phyloP scores from a whole-genome alignment of 2,329 filamentous ascomycete genomes.

The Fusarium circinatum region DNA sequence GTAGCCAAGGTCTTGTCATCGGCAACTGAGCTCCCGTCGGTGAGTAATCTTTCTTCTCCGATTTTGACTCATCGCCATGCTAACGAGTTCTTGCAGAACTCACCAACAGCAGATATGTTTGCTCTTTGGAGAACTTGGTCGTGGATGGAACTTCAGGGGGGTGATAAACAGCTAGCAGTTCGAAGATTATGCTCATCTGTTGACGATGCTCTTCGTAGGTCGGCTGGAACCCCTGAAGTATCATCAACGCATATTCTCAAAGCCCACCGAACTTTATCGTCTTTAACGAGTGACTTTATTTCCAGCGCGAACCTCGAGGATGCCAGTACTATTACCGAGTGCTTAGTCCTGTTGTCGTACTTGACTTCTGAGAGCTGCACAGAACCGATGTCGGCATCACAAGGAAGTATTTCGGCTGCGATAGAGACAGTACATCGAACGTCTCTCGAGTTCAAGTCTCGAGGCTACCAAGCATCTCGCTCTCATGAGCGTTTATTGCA shows the following conservation, averaged over 20 bases:
- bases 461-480: conserved; percentile 46
- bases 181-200: conserved; percentile 54
- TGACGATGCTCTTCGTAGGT: conserved; percentile 43
- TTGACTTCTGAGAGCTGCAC: conserved; percentile 57
- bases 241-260: conserved; percentile 61
- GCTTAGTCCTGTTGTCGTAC: conserved; percentile 74
- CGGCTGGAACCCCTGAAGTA: conserved; percentile 30
- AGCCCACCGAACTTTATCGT: conserved; percentile 62
- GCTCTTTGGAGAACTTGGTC: conserved; percentile 71
- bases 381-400: conserved; percentile 57
- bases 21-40: conserved; percentile 59
- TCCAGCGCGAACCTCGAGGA: conserved; percentile 58
- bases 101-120: conserved; percentile 34
- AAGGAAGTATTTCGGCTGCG: conserved; percentile 67
- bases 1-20: conserved; percentile 74
- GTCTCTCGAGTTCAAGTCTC: conserved; percentile 56
- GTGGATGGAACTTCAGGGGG: conserved; percentile 70
- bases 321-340: conserved; percentile 68
- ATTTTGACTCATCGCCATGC: neutral
- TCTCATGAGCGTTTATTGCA: conserved; percentile 75
- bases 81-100: conserved; percentile 28
- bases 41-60: conserved; percentile 31
- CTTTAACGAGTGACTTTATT: conserved; percentile 65
- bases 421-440: conserved; percentile 55
- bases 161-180: conserved; percentile 49